Evolutionary conservation across 2,329 filamentous ascomycete genomes (phyloP).

Genomic region (Penicillium sp.): DNA sequence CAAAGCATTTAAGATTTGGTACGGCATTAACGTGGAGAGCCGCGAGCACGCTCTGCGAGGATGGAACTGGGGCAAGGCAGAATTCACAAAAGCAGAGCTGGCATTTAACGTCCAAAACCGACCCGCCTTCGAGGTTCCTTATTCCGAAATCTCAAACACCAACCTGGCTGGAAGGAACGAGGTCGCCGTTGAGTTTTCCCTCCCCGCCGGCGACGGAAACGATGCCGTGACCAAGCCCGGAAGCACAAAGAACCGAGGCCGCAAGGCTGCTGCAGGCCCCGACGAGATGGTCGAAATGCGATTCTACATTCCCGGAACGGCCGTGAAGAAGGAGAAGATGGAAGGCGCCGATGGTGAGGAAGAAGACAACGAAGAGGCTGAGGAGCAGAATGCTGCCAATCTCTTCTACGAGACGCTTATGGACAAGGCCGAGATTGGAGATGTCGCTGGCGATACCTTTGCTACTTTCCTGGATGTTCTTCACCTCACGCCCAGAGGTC

Average conservation of each 20-base stretch:
- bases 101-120: slow-evolving; percentile 96
- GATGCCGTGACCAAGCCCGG: slow-evolving; percentile 71
- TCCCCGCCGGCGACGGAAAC: slow-evolving; percentile 69
- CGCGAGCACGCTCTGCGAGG: slow-evolving; percentile 92
- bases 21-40: slow-evolving; percentile 86
- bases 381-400: slow-evolving; percentile 92
- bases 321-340: slow-evolving; percentile 67
- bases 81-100: slow-evolving; percentile 92
- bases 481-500: slow-evolving; percentile 95
- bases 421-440: slow-evolving; percentile 98
- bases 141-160: slow-evolving; percentile 95
- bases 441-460: slow-evolving; percentile 97
- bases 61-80: slow-evolving; percentile 99
- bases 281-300: slow-evolving; percentile 98
- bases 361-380: slow-evolving; percentile 68
- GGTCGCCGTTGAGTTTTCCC: slow-evolving; percentile 89
- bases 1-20: slow-evolving; percentile 98
- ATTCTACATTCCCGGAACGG: slow-evolving; percentile 93
- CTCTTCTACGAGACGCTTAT: slow-evolving; percentile 98
- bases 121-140: slow-evolving; percentile 93
- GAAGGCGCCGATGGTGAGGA: slow-evolving; percentile 60
- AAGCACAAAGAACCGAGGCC: slow-evolving; percentile 68
- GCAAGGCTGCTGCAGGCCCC: slow-evolving; percentile 81
- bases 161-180: slow-evolving; percentile 97
- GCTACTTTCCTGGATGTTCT: slow-evolving; percentile 95